Conservation (phyloP, 139 green algal genomes). For the Trebouxia sp. region DNA sequence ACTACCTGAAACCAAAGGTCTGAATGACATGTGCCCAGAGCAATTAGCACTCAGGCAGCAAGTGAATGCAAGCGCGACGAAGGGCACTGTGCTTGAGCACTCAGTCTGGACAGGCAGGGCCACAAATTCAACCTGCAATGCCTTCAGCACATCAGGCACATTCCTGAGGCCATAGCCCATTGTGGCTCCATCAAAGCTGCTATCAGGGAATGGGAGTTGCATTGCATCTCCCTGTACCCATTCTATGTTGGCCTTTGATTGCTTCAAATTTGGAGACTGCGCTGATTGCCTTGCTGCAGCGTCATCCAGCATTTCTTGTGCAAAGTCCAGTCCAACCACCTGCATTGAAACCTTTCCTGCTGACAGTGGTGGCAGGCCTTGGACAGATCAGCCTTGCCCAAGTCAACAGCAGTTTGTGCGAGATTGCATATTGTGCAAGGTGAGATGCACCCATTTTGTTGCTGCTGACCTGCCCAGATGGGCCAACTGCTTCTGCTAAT, state of each 20-base stretch:
- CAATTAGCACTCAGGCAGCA: neutral
- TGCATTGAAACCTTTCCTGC: conserved; percentile 30
- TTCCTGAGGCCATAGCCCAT: conserved; percentile 98
- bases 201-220: conserved; percentile 80
- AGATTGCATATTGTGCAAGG: neutral
- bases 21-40: neutral
- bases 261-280: neutral
- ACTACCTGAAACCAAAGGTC: neutral
- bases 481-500: conserved; percentile 79
- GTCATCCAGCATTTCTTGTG: conserved; percentile 81
- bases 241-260: conserved; percentile 27
- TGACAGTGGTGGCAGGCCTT: neutral
- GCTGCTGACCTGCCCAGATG: conserved; percentile 60
- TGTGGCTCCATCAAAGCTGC: conserved; percentile 87
- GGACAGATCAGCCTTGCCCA: neutral
- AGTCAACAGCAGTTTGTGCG: neutral
- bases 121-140: conserved; percentile 25
- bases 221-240: conserved; percentile 96
- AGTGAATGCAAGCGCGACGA: no score
- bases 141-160: conserved; percentile 65
- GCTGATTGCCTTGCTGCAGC: conserved; percentile 46
- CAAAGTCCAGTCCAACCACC: conserved; percentile 94
- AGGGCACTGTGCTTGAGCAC: no score
- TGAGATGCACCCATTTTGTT: neutral
- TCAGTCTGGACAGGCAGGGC: neutral